Conservation (phyloP, 2,329 filamentous ascomycete genomes). For the Sporothrix curviconia region DNA sequence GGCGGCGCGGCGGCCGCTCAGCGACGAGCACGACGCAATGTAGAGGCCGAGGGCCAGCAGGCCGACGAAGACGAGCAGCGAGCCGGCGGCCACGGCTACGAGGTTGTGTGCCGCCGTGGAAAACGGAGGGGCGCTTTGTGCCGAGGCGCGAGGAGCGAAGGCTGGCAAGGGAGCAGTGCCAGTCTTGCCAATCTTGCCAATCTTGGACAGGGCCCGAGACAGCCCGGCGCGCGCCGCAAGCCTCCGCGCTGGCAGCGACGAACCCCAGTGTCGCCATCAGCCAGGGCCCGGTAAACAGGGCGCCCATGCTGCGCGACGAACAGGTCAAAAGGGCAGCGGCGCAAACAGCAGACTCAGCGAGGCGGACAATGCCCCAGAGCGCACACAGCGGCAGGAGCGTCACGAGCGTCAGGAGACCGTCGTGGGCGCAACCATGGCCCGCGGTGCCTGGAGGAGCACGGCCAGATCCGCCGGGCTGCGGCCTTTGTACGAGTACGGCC, state of each 20-base stretch:
- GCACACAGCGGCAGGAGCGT: slow-evolving; percentile 39
- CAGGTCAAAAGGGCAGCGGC: slow-evolving; percentile 37
- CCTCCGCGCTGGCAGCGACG: slow-evolving; percentile 23
- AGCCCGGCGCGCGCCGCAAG: not conserved
- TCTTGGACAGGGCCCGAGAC: no score
- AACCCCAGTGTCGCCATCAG: slow-evolving; percentile 33
- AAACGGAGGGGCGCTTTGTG: no score
- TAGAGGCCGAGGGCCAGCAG: slow-evolving; percentile 42
- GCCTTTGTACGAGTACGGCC: slow-evolving; percentile 21
- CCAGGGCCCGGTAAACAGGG: slow-evolving; percentile 40
- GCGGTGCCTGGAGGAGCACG: slow-evolving; percentile 38
- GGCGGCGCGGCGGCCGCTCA: slow-evolving; percentile 13
- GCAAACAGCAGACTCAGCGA: slow-evolving; percentile 43
- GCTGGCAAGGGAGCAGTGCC: no score
- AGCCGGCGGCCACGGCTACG: slow-evolving; percentile 31
- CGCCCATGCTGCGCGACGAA: slow-evolving; percentile 35
- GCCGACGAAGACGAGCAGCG: slow-evolving; percentile 34
- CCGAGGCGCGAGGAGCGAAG: not conserved
- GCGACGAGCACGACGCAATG: slow-evolving; percentile 27
- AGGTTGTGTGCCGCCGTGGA: slow-evolving; percentile 22
- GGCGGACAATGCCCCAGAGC: slow-evolving; percentile 41
- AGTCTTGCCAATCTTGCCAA: no score
- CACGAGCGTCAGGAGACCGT: slow-evolving; percentile 40
- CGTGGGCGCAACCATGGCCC: slow-evolving; percentile 44
- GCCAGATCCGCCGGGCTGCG: slow-evolving; percentile 21